phyloP scores from a whole-genome alignment of 495 filamentous ascomycete species.

The Talaromyces adpressus region DNA sequence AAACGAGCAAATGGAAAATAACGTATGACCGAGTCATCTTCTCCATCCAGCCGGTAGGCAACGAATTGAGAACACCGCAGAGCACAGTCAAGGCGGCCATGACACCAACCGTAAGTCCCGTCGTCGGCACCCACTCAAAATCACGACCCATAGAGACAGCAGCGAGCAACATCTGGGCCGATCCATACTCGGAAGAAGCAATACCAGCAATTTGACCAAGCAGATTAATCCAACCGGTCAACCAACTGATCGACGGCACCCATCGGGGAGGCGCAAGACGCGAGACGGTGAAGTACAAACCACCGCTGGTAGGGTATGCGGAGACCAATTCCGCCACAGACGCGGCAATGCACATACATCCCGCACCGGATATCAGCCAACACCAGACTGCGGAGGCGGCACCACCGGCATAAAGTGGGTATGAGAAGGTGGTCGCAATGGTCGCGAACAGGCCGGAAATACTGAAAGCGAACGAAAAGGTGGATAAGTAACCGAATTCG shows the following conservation, averaged over 20 bases:
- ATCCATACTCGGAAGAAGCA: conserved; percentile 60
- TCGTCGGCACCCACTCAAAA: conserved; percentile 47
- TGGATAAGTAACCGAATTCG: conserved; percentile 55
- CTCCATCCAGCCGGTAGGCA: conserved; percentile 55
- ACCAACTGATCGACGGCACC: conserved; percentile 35
- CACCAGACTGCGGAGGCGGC: conserved; percentile 56
- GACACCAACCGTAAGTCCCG: conserved; percentile 46
- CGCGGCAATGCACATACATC: conserved; percentile 56
- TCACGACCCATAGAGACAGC: conserved; percentile 55
- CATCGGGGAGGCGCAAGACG: conserved; percentile 29
- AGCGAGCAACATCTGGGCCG: conserved; percentile 60
- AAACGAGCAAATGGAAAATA: conserved; percentile 55
- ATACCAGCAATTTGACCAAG: conserved; percentile 59
- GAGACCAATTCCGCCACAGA: conserved; percentile 50
- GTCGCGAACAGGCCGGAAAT: conserved; percentile 55
- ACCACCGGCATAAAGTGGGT: conserved; percentile 53
- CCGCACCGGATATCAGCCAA: conserved; percentile 56
- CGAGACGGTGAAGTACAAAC: conserved; percentile 43
- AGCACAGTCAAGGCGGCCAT: conserved; percentile 53
- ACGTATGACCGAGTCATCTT: conserved; percentile 59
- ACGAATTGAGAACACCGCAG: conserved; percentile 50
- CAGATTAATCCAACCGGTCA: conserved; percentile 61
- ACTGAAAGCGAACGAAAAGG: conserved; percentile 58
- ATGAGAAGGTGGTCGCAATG: conserved; percentile 54
- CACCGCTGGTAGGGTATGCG: conserved; percentile 45